Base-by-base conservation (phyloP, 305 asterid species). In the Coffea humblotiana region DNA sequence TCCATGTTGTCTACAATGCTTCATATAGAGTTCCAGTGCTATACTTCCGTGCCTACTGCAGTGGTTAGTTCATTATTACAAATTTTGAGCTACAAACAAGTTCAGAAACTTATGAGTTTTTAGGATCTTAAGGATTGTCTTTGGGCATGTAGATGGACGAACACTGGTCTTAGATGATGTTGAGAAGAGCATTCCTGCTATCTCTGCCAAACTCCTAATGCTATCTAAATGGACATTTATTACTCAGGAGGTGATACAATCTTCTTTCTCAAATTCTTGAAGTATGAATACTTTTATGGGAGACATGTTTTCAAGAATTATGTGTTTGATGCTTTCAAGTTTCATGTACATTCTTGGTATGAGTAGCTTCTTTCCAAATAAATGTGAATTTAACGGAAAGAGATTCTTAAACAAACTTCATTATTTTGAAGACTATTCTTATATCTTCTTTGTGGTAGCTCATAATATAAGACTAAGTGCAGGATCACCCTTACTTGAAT, bases 11-110 rank as follows among this genome's bases (percentile, higher is more conserved):
- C 71, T 94, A 91, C 82, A 94, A 88, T 84, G 84, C 89, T 78
- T 90, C 98, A 12, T 94, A 90, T 80, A 88, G 89, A 90, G 98
- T 94, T 82, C 99, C 97, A 12, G 93, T 94, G 81, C 94, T 96
- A 11, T 92, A 91, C 80, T 92, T 94, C 75, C 97, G 94, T 71
- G 97, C 97, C 87, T 92, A 88, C 87, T 66, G 77, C 85, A 81
- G 86, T 75, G 97, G 99, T 89, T 83, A 82, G 94, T 89, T 78
- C 40, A 1, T 74, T 74, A 49, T 52, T 54, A 19, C 32, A 60
- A 74, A 32, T 5, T 49, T 72, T 19, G 21, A 0, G 29, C 58
- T 32, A 23, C 45, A 14, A 6, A 18, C 27, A 47, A 48, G 51
- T 65, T 74, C 13, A 48, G 51, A 48, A 48, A 49, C 12, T 14